Evolutionary conservation across 1,139 yeast species (phyloP), one percentile per base, ranked within the genome.

Genomic region (Pichia terricola): DNA sequence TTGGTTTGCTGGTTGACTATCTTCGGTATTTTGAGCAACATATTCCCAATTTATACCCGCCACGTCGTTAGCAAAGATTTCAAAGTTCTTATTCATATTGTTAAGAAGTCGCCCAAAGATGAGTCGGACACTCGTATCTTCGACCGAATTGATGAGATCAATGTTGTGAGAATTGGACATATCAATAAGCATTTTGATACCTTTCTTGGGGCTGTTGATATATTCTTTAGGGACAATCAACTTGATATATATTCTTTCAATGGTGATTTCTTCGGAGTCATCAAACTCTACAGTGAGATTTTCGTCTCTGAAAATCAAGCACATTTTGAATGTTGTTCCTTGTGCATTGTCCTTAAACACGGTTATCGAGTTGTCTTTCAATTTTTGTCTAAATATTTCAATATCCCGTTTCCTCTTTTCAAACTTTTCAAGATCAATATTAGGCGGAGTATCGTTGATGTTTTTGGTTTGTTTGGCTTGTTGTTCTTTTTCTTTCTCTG

Each of bases 161-260:
- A 57, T 40, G 37, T 57, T 57, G 28, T 49, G 46, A 30, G 47
- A 48, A 39, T 52, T 53, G 6, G 60, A 51, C 59, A 61, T 56
- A 39, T 59, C 64, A 28, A 53, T 59, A 51, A 51, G 73, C 67
- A 45, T 48, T 51, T 49, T 61, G 58, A 50, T 55, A 48, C 49
- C 68, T 64, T 50, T 69, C 60, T 52, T 72, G 67, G 54, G 66
- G 70, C 52, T 56, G 37, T 42, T 49, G 22, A 60, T 41, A 38
- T 61, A 60, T 5, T 60, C 64, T 40, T 50, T 54, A 2, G 65
- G 64, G 22, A 61, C 47, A 3, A 53, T 46, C 9, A 61, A 36
- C 34, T 53, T 55, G n/a, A 61, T 52, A 6, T 57, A 57, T 9
- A 61, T 41, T 11, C 45, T 48, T 7, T 48, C 47, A 26, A 60